A percentile compares a stretch with the other conserved stretches of the same genome.
These are phyloP conservation scores for Anastatica hierochuntica DNA, from an alignment of 345 rosid genomes.

Conservation along the genomic window DNA sequence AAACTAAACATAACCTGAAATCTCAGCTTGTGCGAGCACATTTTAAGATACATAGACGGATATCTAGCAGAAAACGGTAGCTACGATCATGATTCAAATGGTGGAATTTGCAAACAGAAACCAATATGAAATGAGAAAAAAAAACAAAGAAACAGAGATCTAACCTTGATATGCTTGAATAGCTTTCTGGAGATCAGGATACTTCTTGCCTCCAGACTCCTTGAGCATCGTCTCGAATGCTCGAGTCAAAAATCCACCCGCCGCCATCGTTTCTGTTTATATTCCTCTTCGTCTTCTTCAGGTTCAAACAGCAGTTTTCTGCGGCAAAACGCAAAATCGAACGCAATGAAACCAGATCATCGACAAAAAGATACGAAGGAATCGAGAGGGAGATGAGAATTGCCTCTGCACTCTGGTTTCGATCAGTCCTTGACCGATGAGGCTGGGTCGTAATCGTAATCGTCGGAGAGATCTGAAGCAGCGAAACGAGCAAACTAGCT, in stretches of 20 bases:
- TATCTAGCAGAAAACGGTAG: not conserved
- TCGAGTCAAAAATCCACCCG: constrained; percentile 87
- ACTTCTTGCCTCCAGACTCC: constrained; percentile 78
- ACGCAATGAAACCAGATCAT: constrained; percentile 1
- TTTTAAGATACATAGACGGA: too few relatives aligned
- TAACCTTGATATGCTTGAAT: constrained; percentile 68
- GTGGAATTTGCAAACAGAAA: not conserved
- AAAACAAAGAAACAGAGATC: constrained; percentile 22
- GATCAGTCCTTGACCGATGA: constrained; percentile 13
- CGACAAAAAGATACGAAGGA: constrained; percentile 6
- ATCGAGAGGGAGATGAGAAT: constrained; percentile 16
- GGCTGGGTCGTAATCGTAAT: too few relatives aligned
- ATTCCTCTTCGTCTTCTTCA: not conserved
- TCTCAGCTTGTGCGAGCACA: too few relatives aligned
- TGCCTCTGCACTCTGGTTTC: constrained; percentile 8
- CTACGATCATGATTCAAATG: constrained; percentile 3
- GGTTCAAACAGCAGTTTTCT: constrained; percentile 11
- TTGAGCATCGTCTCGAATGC: constrained; percentile 95
- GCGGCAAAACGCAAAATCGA: constrained; percentile 2
- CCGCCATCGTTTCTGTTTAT: constrained; percentile 40
- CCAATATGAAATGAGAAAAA: too few relatives aligned
- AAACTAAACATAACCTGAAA: not conserved
- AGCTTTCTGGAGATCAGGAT: constrained; percentile 78
- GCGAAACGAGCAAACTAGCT: constrained; percentile 15
- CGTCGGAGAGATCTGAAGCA: constrained; percentile 26